phyloP scores from a whole-genome alignment of 1,139 yeast species.

The Kluyveromyces marxianus region DNA sequence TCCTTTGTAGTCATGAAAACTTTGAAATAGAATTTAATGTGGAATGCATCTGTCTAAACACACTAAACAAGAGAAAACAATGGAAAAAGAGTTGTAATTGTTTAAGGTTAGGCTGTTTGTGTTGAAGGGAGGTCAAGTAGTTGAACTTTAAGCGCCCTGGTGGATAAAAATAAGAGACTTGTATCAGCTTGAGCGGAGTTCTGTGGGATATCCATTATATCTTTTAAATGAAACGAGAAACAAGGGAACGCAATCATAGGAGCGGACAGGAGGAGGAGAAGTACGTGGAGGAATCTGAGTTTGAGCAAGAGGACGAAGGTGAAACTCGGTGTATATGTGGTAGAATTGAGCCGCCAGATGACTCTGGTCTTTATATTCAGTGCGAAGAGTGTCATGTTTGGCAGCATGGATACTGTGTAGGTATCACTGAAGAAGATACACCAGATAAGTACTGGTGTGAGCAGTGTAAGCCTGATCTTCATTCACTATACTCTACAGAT shows the following conservation, averaged over 20 bases:
- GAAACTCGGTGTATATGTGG: conserved; percentile 89
- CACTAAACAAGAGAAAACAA: no score
- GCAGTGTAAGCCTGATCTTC: conserved; percentile 74
- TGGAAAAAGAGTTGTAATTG: no score
- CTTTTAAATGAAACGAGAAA: not conserved
- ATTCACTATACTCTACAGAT: conserved; percentile 39
- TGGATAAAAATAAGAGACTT: no score
- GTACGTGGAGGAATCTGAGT: conserved; percentile 10
- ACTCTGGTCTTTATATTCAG: conserved; percentile 60
- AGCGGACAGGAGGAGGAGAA: not conserved
- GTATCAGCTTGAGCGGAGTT: no score
- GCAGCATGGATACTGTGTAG: conserved; percentile 98
- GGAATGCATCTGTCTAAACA: no score
- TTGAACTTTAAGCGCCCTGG: no score
- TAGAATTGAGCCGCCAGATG: conserved; percentile 44
- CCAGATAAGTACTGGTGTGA: conserved; percentile 96
- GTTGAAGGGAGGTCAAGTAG: no score
- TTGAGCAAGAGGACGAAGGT: conserved; percentile 52
- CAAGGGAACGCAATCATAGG: not conserved
- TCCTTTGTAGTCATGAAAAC: no score
- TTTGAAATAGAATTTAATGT: no score
- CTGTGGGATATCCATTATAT: not conserved
- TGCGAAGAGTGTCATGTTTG: conserved; percentile 92
- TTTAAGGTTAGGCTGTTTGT: no score
- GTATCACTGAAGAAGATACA: conserved; percentile 48